Evolutionary conservation across 805 yeast genomes (phyloP).

Genomic region (Teunomyces tritomae): DNA sequence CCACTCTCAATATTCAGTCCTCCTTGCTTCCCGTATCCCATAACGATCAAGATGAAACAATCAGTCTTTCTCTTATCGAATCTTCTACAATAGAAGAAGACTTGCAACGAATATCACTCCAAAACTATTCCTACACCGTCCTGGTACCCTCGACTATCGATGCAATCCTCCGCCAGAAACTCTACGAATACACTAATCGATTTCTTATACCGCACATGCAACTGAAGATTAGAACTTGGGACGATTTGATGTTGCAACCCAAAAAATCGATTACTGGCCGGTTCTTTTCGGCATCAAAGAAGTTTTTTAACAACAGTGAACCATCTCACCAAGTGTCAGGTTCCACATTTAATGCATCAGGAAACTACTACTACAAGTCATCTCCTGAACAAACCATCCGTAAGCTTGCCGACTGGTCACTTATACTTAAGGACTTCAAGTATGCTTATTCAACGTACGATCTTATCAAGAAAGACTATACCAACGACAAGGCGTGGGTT

Average conservation of each 20-base stretch:
- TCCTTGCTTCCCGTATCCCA: constrained; percentile 19
- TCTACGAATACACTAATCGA: constrained; percentile 49
- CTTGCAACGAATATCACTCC: constrained; percentile 33
- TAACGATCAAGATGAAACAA: constrained; percentile 7
- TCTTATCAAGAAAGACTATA: constrained; percentile 70
- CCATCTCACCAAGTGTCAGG: neutral
- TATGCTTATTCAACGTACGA: constrained; percentile 84
- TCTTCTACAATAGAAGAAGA: constrained; percentile 52
- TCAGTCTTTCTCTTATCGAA: constrained; percentile 15
- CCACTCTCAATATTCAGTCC: constrained; percentile 24
- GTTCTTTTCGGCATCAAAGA: constrained; percentile 63
- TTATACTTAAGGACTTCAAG: constrained; percentile 86
- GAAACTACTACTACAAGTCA: constrained; percentile 58
- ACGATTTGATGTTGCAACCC: constrained; percentile 74
- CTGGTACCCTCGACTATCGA: constrained; percentile 38
- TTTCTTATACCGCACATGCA: constrained; percentile 82
- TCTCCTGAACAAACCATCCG: constrained; percentile 73
- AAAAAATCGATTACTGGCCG: constrained; percentile 74
- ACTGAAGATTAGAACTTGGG: constrained; percentile 76
- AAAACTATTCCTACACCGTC: constrained; percentile 12
- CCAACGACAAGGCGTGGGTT: constrained; percentile 75
- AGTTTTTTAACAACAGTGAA: constrained; percentile 46
- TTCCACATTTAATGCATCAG: constrained; percentile 44
- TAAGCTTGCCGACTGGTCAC: constrained; percentile 87
- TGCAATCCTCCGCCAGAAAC: constrained; percentile 33